These are phyloP conservation scores for Solanum paucissectum DNA, from an alignment of 257 asterid species.

Conservation along the genomic window DNA sequence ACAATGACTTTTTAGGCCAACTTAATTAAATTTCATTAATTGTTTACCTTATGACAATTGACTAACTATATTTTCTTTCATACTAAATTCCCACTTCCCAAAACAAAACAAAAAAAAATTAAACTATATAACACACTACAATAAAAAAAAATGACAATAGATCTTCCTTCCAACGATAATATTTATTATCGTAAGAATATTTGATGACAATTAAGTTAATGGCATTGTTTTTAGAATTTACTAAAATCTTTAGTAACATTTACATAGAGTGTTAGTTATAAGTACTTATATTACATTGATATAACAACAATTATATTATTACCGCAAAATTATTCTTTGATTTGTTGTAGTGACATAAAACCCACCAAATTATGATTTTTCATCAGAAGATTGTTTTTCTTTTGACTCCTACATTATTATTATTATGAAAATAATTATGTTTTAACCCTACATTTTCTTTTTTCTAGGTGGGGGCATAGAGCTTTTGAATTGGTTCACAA, in stretches of 20 bases:
- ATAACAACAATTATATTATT: too few species aligned
- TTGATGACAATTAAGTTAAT: background rate
- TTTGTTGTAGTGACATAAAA: background rate
- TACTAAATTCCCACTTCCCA: background rate
- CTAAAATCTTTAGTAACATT: too few species aligned
- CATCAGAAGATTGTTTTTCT: background rate
- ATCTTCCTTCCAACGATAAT: background rate
- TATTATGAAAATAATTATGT: background rate
- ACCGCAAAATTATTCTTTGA: background rate
- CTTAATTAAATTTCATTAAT: background rate
- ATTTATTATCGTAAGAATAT: too few species aligned
- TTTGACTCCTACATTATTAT: background rate
- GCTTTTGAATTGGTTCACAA: background rate
- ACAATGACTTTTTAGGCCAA: background rate
- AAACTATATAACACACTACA: background rate
- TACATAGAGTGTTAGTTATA: background rate
- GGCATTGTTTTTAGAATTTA: background rate
- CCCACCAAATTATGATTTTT: background rate
- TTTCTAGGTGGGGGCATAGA: background rate
- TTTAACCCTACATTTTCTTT: background rate
- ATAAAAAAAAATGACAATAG: too few species aligned
- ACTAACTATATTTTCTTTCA: background rate
- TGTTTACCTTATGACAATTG: background rate
- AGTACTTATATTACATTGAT: background rate
- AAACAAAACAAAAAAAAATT: background rate